These are phyloP conservation scores for Malus sylvestris DNA, from an alignment of 306 rosid genomes.

Conservation along the genomic window DNA sequence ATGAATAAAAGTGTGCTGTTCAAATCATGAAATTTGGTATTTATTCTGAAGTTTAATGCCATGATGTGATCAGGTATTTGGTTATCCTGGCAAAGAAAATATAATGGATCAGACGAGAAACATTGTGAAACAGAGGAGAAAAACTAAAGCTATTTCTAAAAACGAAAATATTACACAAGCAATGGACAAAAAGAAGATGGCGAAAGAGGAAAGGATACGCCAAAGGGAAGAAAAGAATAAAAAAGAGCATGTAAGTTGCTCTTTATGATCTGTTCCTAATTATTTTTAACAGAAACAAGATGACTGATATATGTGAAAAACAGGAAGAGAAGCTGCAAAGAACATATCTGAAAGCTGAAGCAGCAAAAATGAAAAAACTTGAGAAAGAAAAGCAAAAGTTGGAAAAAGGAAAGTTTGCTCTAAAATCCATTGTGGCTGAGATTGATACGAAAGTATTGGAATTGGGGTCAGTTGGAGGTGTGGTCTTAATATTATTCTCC, in stretches of 20 bases:
- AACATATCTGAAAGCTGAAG: constrained; percentile 82
- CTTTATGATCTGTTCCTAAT: constrained; percentile 9
- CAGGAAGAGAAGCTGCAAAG: constrained; percentile 81
- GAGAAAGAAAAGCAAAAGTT: constrained; percentile 81
- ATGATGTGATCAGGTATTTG: constrained; percentile 28
- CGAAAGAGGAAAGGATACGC: constrained; percentile 64
- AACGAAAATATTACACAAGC: constrained; percentile 17
- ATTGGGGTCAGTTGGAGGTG: constrained; percentile 85
- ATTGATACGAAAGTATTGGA: constrained; percentile 83
- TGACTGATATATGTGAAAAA: constrained; percentile 13
- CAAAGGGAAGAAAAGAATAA: constrained; percentile 75
- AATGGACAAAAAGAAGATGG: constrained; percentile 45
- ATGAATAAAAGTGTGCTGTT: background rate
- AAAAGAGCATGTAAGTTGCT: constrained; percentile 54
- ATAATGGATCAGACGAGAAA: constrained; percentile 36
- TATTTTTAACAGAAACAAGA: constrained; percentile 13
- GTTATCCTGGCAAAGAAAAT: constrained; percentile 30
- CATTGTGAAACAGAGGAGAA: constrained; percentile 17
- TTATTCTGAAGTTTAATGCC: background rate
- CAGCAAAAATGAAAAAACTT: constrained; percentile 60
- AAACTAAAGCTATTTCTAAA: constrained; percentile 19
- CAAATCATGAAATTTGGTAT: background rate
- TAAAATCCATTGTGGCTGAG: constrained; percentile 76
- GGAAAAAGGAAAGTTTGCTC: constrained; percentile 84
- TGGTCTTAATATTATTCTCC: constrained; percentile 6